Percentiles rank a stretch among this genome's conserved stretches.
Evolutionary conservation across 441 rosid genomes (phyloP).

Genomic region (Pelargonium citronellum): DNA sequence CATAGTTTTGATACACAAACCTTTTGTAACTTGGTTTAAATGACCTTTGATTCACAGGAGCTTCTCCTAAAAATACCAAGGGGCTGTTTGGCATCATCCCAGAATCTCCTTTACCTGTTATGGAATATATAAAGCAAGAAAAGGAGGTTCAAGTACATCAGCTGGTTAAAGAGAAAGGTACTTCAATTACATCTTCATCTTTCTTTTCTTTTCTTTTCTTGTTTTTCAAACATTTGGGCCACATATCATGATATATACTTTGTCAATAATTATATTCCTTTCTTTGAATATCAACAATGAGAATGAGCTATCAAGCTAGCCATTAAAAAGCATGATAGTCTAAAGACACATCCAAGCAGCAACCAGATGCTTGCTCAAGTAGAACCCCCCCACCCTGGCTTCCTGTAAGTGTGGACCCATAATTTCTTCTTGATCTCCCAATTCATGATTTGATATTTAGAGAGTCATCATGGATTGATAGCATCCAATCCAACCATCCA

Average conservation of each 20-base stretch:
- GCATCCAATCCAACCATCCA: background rate
- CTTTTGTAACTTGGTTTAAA: slow-evolving; percentile 36
- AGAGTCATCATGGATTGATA: slow-evolving; percentile 14
- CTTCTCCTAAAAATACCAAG: slow-evolving; percentile 36
- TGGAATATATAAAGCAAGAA: slow-evolving; percentile 53
- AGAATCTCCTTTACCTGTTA: slow-evolving; percentile 67
- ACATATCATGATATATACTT: slow-evolving; percentile 21
- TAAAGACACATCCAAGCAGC: too few species aligned
- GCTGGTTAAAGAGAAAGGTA: slow-evolving; percentile 61
- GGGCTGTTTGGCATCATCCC: slow-evolving; percentile 57
- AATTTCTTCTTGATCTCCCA: slow-evolving; percentile 15
- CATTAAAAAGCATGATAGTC: slow-evolving; percentile 18
- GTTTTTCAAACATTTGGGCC: slow-evolving; percentile 69
- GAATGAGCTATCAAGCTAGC: slow-evolving; percentile 8
- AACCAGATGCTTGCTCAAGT: too few species aligned
- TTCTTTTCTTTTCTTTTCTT: slow-evolving; percentile 29
- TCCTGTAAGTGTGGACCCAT: slow-evolving; percentile 30
- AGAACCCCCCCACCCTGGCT: slow-evolving; percentile 2
- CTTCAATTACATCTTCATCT: slow-evolving; percentile 27
- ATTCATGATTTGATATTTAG: slow-evolving; percentile 14
- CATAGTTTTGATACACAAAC: slow-evolving; percentile 45
- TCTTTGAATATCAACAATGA: slow-evolving; percentile 38
- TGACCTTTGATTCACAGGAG: slow-evolving; percentile 63
- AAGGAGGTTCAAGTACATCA: slow-evolving; percentile 48
- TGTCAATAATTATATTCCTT: slow-evolving; percentile 53